Percentiles rank a stretch among this genome's conserved stretches.
Conservation (phyloP, 148 eudicot genomes). For the Camellia lanceoleosa region DNA sequence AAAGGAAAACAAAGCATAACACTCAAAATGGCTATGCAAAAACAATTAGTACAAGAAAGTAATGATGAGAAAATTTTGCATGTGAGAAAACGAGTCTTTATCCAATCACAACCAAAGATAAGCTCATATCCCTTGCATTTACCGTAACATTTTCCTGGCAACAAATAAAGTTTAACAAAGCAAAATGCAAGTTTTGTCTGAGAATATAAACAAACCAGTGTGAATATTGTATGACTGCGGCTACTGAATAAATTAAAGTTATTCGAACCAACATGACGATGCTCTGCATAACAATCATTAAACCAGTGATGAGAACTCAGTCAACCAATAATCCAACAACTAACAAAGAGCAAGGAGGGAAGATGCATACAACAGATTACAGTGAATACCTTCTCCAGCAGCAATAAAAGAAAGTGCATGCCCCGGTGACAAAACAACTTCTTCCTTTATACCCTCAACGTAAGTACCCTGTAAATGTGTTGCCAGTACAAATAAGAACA, state of each 20-base stretch:
- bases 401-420: slow-evolving; percentile 98
- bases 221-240: slow-evolving; percentile 97
- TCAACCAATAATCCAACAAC: background rate
- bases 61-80: background rate
- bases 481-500: slow-evolving; percentile 6
- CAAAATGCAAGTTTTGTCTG: background rate
- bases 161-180: background rate
- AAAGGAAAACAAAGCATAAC: background rate
- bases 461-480: slow-evolving; percentile 71
- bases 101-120: background rate
- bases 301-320: background rate
- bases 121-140: background rate
- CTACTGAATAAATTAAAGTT: slow-evolving; percentile 95
- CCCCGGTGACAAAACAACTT: slow-evolving; percentile 98
- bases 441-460: slow-evolving; percentile 98
- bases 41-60: background rate
- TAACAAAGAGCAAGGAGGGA: background rate
- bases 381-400: slow-evolving; percentile 87
- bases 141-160: background rate
- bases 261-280: slow-evolving; percentile 99
- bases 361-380: slow-evolving; percentile 4
- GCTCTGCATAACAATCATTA: slow-evolving; percentile 54
- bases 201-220: slow-evolving; percentile 62
- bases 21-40: background rate
- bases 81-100: background rate